Percentiles rank a stretch among this genome's conserved stretches.
Conservation (phyloP, 768 basidiomycete genomes). For the Phanerodontia chrysosporium region DNA sequence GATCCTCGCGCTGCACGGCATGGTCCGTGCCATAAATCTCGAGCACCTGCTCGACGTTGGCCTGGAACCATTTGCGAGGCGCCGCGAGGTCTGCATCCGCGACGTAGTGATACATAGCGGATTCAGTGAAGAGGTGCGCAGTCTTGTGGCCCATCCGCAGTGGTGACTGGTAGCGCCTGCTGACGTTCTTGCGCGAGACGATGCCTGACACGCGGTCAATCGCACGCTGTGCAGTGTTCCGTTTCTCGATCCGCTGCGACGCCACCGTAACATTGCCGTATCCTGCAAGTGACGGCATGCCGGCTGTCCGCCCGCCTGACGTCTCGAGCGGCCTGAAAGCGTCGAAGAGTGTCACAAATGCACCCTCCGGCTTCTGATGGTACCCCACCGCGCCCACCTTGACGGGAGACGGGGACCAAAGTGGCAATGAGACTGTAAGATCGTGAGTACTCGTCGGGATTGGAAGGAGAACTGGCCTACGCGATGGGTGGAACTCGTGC, state of each 20-base stretch:
- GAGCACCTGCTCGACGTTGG: conserved; percentile 62
- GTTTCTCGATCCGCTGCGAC: conserved; percentile 43
- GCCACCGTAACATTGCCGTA: conserved; percentile 55
- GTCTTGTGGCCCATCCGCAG: conserved; percentile 60
- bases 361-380: conserved; percentile 59
- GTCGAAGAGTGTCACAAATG: conserved; percentile 72
- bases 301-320: conserved; percentile 36
- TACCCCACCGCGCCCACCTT: conserved; percentile 74
- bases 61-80: conserved; percentile 70
- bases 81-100: conserved; percentile 45
- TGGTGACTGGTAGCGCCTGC: conserved; percentile 54
- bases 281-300: conserved; percentile 56
- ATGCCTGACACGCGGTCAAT: conserved; percentile 49
- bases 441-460: not conserved
- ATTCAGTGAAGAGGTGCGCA: conserved; percentile 66
- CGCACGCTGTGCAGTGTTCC: conserved; percentile 54
- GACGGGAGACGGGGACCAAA: conserved; percentile 67
- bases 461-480: conserved; percentile 34
- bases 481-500: conserved; percentile 65
- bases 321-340: conserved; percentile 51
- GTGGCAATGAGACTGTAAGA: conserved; percentile 36
- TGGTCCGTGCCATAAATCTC: conserved; percentile 42
- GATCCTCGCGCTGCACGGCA: conserved; percentile 30
- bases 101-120: conserved; percentile 65
- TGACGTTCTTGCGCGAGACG: conserved; percentile 34